Base-by-base conservation (phyloP, 2,329 filamentous ascomycete species). In the Cercospora beticola region DNA sequence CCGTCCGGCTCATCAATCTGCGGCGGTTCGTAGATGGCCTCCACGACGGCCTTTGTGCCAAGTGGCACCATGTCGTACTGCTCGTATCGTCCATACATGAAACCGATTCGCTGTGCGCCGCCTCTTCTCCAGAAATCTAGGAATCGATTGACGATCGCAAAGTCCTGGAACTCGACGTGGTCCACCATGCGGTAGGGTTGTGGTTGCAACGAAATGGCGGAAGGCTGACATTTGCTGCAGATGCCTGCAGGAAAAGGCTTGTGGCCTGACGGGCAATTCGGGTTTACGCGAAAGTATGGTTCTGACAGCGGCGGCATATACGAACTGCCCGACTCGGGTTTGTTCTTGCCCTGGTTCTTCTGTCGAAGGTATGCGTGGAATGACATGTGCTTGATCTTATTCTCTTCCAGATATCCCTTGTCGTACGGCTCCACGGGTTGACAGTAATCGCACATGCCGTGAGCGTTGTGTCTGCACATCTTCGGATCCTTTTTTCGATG, bases 391-490 rank as follows among this genome's bases (percentile, higher is more conserved):
- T 99, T 99, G 86, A 99, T 97, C 86, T 97, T 97, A 85, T 94
- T 96, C 75, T 99, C 94, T 31, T 88, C 88, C 18, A 99, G 86
- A 76, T 97, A 97, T 66, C 89, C 89, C n/a, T 90, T 81, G 76
- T 96, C 90, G 81, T 97, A 99, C 0, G 95, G 95, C 77, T 99
- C 95, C 62, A 98, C 83, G 0, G 96, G 96, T 88, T 97, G 97
- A 83, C 95, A 99, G 82, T 97, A 96, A 82, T 99, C 95, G 81
- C 95, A 99, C 95, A 99, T 99, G 79, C 95, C 95, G 82, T 97
- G 98, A 62, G 91, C 90, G 1, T 94, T 94, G 79, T 99, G 95
- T 70, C 92, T 90, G 83, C 95, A 99, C 93, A 99, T 95, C 78
- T 92, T 92, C 68, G 82, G 79, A 78, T 97, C 92, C 68, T 86